Evolutionary conservation across 2,329 filamentous ascomycete genomes (phyloP).

Genomic region (Botrytis sinoallii): DNA sequence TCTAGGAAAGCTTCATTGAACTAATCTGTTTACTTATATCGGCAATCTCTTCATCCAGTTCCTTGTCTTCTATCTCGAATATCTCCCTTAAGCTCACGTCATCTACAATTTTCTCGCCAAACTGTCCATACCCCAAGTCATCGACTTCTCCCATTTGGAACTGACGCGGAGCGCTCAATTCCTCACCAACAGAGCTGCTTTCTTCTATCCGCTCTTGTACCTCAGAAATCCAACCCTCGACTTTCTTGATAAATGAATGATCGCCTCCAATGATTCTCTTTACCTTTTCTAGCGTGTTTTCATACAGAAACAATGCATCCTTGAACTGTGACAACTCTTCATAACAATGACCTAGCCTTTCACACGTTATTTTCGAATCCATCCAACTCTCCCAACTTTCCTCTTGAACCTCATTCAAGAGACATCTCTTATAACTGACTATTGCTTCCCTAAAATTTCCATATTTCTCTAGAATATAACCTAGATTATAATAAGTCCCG

Average conservation of each 20-base stretch:
- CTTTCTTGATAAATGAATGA: not conserved
- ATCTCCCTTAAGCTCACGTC: not conserved
- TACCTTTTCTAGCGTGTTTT: fast-evolving
- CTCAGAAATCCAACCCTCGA: not conserved
- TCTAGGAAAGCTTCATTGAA: not conserved
- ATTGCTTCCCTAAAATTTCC: not conserved
- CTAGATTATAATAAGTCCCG: fast-evolving
- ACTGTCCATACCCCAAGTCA: fast-evolving
- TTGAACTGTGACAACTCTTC: not conserved
- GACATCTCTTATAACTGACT: not conserved
- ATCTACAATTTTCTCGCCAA: not conserved
- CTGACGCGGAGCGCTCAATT: not conserved
- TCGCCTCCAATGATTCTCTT: not conserved
- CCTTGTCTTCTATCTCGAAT: not conserved
- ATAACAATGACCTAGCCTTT: fast-evolving
- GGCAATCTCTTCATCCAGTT: fast-evolving
- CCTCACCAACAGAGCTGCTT: fast-evolving
- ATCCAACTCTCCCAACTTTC: fast-evolving
- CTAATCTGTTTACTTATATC: not conserved
- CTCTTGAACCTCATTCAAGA: fast-evolving
- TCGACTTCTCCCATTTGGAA: not conserved
- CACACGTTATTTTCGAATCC: fast-evolving
- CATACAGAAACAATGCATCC: not conserved
- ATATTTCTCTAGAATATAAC: fast-evolving
- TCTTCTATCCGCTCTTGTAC: not conserved